Percentiles rank a stretch among this genome's conserved stretches.
Evolutionary conservation across 345 rosid species (phyloP).

Genomic region (Anastatica hierochuntica): DNA sequence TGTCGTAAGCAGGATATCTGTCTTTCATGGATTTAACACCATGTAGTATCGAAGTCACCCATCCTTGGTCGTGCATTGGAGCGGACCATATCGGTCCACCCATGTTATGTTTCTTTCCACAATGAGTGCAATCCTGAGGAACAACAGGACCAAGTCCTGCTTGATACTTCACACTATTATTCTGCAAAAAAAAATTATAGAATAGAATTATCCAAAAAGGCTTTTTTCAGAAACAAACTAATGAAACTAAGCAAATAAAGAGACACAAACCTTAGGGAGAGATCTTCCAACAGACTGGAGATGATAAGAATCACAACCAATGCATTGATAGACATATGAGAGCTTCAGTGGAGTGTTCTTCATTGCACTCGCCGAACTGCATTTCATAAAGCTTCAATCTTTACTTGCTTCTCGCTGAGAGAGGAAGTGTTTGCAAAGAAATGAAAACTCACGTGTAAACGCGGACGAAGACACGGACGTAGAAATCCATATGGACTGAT

Average conservation of each 20-base stretch:
- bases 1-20: constrained; percentile 81
- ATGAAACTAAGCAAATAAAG: not conserved
- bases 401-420: constrained; percentile 1
- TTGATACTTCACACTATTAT: constrained; percentile 71
- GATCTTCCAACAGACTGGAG: constrained; percentile 89
- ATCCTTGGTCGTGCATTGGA: constrained; percentile 85
- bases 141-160: constrained; percentile 94
- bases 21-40: constrained; percentile 70
- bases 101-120: constrained; percentile 94
- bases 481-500: constrained; percentile 93
- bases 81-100: constrained; percentile 99
- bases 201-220: not conserved
- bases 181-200: constrained; percentile 29
- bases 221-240: not conserved
- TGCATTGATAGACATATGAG: constrained; percentile 93
- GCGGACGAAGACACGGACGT: constrained; percentile 92
- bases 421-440: constrained; percentile 4
- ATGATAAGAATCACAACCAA: constrained; percentile 96
- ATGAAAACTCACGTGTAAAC: constrained; percentile 64
- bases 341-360: constrained; percentile 98
- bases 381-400: constrained; percentile 15
- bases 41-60: constrained; percentile 60
- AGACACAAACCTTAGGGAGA: constrained; percentile 56
- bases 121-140: constrained; percentile 81
- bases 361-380: constrained; percentile 97